Evolutionary conservation across 768 basidiomycete species (phyloP), one percentile per base, ranked within the genome.

Genomic region (Peribolospora baueri): DNA sequence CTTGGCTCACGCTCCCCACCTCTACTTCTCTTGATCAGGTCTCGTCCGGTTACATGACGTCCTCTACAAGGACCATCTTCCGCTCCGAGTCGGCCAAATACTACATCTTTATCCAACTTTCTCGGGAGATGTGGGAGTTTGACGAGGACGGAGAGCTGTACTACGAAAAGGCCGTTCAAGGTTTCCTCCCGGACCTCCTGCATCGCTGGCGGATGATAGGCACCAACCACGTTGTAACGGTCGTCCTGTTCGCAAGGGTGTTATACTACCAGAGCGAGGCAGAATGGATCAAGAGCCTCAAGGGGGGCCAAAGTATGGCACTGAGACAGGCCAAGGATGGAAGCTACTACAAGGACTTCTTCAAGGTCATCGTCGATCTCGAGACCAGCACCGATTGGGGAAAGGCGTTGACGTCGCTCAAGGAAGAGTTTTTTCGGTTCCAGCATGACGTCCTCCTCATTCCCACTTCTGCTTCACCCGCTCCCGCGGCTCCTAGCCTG

Each of bases 111-210:
- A 86, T 98, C 50, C 90, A 95, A 72, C 82, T 98, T 11, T 91
- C 87, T 65, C 77, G 80, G 50, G 93, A 97, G 65, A 76, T 93
- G 54, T 97, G 86, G 85, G 84, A 93, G 62, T 97, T 97, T 64
- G 76, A 88, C 36, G 87, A 84, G 42, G 93, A 97, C 58, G 93
- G 93, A 41, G 54, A 57, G 57, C 25, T 59, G 52, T 56, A 62
- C 11, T 82, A 85, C 64, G 93, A 97, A 66, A 97, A 97, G 70
- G 83, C 91, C n/a, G 82, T 91, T 3, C 88, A 95, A 65, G 85
- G 88, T 3, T 95, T 95, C 70, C 76, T 98, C 6, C 88, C 91
- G 1, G 76, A 82, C 10, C 74, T 97, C 3, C 88, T 95, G 62
- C 67, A 74, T 8, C 81, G 79, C 58, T 97, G 88, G 88, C 72